phyloP scores from a whole-genome alignment of 2,329 filamentous ascomycete species.

The Phyllosticta capitalensis region DNA sequence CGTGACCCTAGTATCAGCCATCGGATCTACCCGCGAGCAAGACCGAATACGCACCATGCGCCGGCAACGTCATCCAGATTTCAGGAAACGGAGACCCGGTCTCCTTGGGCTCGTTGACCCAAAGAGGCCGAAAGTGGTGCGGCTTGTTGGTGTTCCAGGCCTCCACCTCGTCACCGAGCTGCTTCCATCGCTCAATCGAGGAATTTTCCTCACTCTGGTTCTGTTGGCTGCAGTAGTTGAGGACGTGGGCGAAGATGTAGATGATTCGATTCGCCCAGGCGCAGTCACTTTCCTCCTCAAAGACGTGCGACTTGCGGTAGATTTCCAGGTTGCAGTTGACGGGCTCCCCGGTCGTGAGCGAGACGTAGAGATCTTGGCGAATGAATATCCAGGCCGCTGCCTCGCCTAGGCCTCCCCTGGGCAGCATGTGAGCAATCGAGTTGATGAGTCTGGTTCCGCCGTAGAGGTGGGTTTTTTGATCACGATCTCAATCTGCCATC shows the following conservation, averaged over 20 bases:
- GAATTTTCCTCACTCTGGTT: conserved; percentile 2
- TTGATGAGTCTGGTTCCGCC: conserved; percentile 32
- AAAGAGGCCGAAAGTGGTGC: conserved; percentile 20
- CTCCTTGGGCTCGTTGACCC: not conserved
- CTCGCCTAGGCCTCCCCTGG: conserved; percentile 31
- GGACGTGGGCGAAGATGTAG: conserved; percentile 22
- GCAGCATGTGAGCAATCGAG: conserved; percentile 28
- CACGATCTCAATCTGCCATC: conserved; percentile 15
- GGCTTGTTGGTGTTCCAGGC: conserved; percentile 25
- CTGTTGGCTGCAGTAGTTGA: conserved; percentile 20
- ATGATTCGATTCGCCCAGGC: conserved; percentile 25
- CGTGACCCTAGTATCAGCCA: not conserved
- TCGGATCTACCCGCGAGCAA: not conserved
- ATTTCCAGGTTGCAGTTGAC: conserved; percentile 23
- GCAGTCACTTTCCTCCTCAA: conserved; percentile 23
- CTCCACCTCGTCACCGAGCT: conserved; percentile 21
- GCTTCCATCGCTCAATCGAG: conserved; percentile 20
- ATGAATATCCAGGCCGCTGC: conserved; percentile 33
- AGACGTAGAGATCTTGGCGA: conserved; percentile 33
- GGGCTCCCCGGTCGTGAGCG: conserved; percentile 25
- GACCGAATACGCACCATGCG: conserved; percentile 1
- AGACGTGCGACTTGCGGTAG: conserved; percentile 21
- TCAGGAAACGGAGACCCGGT: conserved; percentile 1
- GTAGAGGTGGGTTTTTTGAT: conserved; percentile 31
- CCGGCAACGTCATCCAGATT: conserved; percentile 8